phyloP scores from a whole-genome alignment of 2,329 filamentous ascomycete species.

The Lojkania enalia region DNA sequence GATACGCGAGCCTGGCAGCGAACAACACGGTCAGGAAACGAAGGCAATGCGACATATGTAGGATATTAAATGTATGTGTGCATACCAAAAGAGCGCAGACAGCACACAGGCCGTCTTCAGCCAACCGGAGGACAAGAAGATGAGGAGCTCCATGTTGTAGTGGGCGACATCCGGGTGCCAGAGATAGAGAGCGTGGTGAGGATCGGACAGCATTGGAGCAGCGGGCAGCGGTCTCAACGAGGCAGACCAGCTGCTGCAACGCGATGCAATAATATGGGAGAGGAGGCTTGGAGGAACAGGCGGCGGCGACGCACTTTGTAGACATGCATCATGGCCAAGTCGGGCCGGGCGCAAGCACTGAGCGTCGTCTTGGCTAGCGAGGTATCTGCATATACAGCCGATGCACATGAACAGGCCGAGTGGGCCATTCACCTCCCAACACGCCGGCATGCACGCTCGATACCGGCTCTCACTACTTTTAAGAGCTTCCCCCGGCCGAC shows the following conservation, averaged over 20 bases:
- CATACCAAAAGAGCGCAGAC: constrained; percentile 42
- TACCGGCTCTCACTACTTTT: background rate
- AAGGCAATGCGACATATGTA: background rate
- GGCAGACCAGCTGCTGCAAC: no score
- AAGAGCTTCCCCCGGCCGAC: no score
- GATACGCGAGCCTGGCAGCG: constrained; percentile 71
- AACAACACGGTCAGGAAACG: constrained; percentile 1
- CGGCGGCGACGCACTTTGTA: background rate
- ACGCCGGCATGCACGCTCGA: background rate
- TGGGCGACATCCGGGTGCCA: constrained; percentile 38
- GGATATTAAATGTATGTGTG: background rate
- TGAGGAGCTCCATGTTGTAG: constrained; percentile 41
- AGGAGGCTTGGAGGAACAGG: background rate
- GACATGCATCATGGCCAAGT: constrained; percentile 12
- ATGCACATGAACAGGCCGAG: background rate
- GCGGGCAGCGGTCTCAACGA: constrained; percentile 15
- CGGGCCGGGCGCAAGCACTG: constrained; percentile 15
- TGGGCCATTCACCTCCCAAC: background rate
- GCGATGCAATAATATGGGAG: no score
- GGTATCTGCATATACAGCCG: background rate
- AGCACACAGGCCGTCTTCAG: constrained; percentile 40
- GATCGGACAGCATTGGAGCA: constrained; percentile 36
- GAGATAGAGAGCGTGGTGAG: constrained; percentile 31
- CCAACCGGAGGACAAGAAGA: constrained; percentile 41
- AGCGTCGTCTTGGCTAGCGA: background rate